Conservation (phyloP, 192 early-diverging fungal genomes). For the Rhizophagus clarus region DNA sequence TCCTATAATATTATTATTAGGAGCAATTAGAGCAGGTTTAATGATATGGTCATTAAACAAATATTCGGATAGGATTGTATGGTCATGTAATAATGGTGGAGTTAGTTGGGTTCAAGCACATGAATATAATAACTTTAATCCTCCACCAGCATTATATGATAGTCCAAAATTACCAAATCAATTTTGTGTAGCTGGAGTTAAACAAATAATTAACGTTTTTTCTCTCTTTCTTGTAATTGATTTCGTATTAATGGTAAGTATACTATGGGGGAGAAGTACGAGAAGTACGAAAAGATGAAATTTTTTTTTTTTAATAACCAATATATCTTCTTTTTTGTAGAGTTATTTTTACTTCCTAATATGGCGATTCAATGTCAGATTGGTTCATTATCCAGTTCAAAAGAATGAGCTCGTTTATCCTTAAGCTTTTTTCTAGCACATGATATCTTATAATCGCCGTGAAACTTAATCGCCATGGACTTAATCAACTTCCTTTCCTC, state of each 20-base stretch:
- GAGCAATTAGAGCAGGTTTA: slow-evolving; percentile 7
- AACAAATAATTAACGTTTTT: neutral
- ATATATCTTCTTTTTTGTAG: slow-evolving; percentile 1
- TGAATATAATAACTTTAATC: too few relatives aligned
- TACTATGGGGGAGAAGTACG: neutral
- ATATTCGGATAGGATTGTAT: slow-evolving; percentile 4
- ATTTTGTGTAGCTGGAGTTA: slow-evolving; percentile 15
- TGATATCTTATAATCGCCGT: too few relatives aligned
- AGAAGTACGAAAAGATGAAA: too few relatives aligned
- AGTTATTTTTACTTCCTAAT: slow-evolving; percentile 23
- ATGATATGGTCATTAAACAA: slow-evolving; percentile 23
- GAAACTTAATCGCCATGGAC: neutral
- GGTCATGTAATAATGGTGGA: slow-evolving; percentile 22
- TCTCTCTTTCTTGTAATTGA: neutral
- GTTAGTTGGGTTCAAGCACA: neutral
- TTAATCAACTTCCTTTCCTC: too few relatives aligned
- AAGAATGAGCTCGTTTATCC: neutral
- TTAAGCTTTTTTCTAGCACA: too few relatives aligned
- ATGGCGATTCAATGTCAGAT: slow-evolving; percentile 18
- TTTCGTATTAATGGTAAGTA: slow-evolving; percentile 28
- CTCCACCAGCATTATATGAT: neutral
- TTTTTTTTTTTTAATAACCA: neutral
- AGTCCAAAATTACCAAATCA: neutral
- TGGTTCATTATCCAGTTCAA: neutral
- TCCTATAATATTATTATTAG: slow-evolving; percentile 13